Evolutionary conservation across 768 basidiomycete genomes (phyloP).

Genomic region (Filobasidium floriforme): DNA sequence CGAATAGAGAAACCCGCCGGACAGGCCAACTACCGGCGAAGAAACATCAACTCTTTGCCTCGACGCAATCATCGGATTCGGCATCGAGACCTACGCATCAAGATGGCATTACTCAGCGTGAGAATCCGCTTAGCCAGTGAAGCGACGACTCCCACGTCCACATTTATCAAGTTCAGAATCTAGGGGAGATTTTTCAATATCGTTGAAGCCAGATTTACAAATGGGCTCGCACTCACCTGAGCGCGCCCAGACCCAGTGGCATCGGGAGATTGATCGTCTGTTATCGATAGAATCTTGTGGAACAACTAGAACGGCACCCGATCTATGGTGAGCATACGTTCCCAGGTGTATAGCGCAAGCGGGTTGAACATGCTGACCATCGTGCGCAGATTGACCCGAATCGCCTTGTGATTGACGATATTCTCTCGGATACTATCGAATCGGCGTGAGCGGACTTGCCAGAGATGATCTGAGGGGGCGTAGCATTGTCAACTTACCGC

Average conservation of each 20-base stretch:
- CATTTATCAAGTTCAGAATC: slow-evolving; percentile 36
- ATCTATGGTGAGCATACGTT: not conserved
- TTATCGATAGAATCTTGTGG: slow-evolving; percentile 33
- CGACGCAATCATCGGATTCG: not conserved
- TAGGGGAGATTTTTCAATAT: slow-evolving; percentile 24
- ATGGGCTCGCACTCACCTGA: slow-evolving; percentile 1
- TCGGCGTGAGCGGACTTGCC: too few species aligned
- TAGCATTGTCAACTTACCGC: not conserved
- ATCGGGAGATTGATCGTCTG: slow-evolving; percentile 36
- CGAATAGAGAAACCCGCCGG: slow-evolving; percentile 27
- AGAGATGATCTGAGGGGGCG: too few species aligned
- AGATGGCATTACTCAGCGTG: slow-evolving; percentile 27
- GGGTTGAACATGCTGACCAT: slow-evolving; percentile 26
- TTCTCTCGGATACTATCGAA: slow-evolving; percentile 31
- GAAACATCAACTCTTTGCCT: slow-evolving; percentile 21
- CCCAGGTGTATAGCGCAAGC: not conserved
- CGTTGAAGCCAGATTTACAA: too few species aligned
- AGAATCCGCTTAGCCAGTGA: slow-evolving; percentile 29
- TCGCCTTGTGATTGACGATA: slow-evolving; percentile 30
- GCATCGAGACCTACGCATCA: slow-evolving; percentile 2
- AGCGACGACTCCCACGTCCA: slow-evolving; percentile 32
- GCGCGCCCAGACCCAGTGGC: slow-evolving; percentile 22
- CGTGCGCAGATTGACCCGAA: slow-evolving; percentile 32
- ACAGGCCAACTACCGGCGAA: slow-evolving; percentile 28
- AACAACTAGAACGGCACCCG: slow-evolving; percentile 31